Base-by-base conservation (phyloP, 2,329 filamentous ascomycete species). In the Aspergillus vadensis region DNA sequence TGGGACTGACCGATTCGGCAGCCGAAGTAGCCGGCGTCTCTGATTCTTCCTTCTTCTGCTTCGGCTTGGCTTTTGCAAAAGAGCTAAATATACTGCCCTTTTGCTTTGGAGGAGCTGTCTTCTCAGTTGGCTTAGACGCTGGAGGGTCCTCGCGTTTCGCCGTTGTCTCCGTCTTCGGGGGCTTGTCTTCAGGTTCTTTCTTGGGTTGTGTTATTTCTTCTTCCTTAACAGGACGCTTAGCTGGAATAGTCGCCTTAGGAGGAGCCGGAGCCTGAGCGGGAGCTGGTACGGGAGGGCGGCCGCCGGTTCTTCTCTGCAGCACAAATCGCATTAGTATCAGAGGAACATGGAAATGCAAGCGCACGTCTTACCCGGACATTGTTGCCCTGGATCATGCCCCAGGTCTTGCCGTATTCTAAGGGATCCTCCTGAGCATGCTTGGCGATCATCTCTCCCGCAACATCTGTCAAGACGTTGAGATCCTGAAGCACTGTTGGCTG, bases 341-440 rank as follows among this genome's bases (percentile, higher is more conserved):
- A 21, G 17, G 7, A 17, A 14, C n/a, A 14, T 5, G 7, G 38
- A 30, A 47, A 8, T 4, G 17, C 4, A 38, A n/a, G 15, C 3
- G 30, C 17, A 44, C 75, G 81, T 5, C 47, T 32, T 50, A 50
- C 82, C 78, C 83, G 87, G 58, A 90, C 86, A 67, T 89, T 80
- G 3, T 86, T 82, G 69, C 96, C 97, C 55, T 84, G 81, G 61
- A 97, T 93, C 55, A 87, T 86, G 6, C 92, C 91, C 70, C 91
- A 93, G 36, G 82, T 80, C 65, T 84, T 85, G 68, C 83, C 85
- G 39, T 79, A 77, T 57, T 85, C 80, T 44, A 87, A 71, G 4
- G 86, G 82, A 64, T 91, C 88, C 55, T 89, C 85, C 12, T 81
- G 77, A 9, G 78, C 76, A 55, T 84, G 80, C 3, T 87, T 79